Evolutionary conservation across 176 grass and related monocot genomes (phyloP).

Genomic region (Guadua angustifolia): DNA sequence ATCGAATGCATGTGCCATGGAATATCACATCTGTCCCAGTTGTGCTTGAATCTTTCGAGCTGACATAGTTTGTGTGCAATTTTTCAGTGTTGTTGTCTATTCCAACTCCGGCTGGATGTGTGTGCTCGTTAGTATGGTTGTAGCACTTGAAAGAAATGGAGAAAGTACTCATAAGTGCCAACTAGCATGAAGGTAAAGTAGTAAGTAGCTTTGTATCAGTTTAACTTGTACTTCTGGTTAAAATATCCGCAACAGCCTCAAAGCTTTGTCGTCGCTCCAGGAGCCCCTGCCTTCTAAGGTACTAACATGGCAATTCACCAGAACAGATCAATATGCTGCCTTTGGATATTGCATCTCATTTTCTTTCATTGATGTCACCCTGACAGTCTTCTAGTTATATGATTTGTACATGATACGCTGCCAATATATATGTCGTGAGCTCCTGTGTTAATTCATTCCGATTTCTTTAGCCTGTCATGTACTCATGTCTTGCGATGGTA

Average conservation of each 20-base stretch:
- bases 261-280: slow-evolving; percentile 80
- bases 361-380: slow-evolving; percentile 1
- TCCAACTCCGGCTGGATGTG: too few relatives aligned
- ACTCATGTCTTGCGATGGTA: not conserved
- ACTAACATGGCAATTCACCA: too few relatives aligned
- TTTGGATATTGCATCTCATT: slow-evolving; percentile 31
- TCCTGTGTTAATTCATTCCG: slow-evolving; percentile 7
- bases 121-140: too few relatives aligned
- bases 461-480: not conserved
- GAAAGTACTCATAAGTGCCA: not conserved
- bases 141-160: not conserved
- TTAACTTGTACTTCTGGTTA: not conserved
- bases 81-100: too few relatives aligned
- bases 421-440: not conserved
- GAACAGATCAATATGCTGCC: too few relatives aligned
- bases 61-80: too few relatives aligned
- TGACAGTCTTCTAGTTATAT: not conserved
- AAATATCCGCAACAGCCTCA: slow-evolving; percentile 67
- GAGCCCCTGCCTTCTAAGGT: too few relatives aligned
- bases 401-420: not conserved
- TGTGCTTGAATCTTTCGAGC: too few relatives aligned
- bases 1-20: too few relatives aligned
- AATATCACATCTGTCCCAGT: too few relatives aligned
- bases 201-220: not conserved
- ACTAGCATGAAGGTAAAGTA: not conserved